Evolutionary conservation across 108 stramenopile species (phyloP).

Genomic region (Mayamaea pseudoterrestris): DNA sequence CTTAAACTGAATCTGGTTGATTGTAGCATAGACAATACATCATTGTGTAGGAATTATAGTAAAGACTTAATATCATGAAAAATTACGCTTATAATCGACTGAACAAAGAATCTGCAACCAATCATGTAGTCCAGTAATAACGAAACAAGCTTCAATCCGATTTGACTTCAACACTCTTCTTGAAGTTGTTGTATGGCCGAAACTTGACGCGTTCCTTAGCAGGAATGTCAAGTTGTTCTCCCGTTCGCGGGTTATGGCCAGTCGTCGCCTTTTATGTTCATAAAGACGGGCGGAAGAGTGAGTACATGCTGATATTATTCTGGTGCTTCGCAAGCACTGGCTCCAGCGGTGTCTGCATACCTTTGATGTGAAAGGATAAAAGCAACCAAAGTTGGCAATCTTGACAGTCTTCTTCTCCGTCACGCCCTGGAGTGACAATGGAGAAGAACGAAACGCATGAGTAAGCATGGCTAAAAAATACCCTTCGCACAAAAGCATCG

Average conservation of each 20-base stretch:
- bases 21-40: conserved; percentile 6
- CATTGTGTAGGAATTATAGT: not conserved
- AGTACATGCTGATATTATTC: not conserved
- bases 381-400: conserved; percentile 21
- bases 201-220: conserved; percentile 23
- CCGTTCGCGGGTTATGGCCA: conserved; percentile 10
- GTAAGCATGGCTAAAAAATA: no score
- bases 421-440: conserved; percentile 16
- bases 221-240: conserved; percentile 10
- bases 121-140: not conserved
- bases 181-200: conserved; percentile 20
- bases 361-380: conserved; percentile 2
- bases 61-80: not conserved
- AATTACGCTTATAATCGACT: no score
- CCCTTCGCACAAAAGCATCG: not conserved
- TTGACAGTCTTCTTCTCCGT: conserved; percentile 12
- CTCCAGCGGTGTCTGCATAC: not conserved
- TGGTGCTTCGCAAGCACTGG: not conserved
- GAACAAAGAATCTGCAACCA: no score
- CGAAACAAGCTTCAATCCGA: no score
- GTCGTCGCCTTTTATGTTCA: conserved; percentile 10
- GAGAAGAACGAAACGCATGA: no score
- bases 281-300: not conserved
- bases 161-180: conserved; percentile 12
- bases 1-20: conserved; percentile 64